Evolutionary conservation across 2,329 filamentous ascomycete species (phyloP).

Genomic region (Monilinia aucupariae): DNA sequence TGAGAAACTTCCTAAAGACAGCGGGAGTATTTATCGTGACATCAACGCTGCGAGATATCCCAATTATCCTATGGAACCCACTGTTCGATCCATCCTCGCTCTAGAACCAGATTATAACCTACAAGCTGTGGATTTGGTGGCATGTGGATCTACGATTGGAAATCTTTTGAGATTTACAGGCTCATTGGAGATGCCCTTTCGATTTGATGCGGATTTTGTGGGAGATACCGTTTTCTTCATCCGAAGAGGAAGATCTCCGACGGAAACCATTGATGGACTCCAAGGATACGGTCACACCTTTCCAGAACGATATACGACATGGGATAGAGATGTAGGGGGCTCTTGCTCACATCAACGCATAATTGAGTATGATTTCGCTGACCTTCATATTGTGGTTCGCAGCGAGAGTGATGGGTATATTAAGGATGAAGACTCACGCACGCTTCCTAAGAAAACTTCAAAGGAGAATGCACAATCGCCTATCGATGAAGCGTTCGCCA

Average conservation of each 20-base stretch:
- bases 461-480: not conserved
- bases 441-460: not conserved
- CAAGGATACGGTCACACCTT: constrained; percentile 62
- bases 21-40: constrained; percentile 39
- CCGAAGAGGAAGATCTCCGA: constrained; percentile 55
- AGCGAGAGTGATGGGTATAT: constrained; percentile 56
- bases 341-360: constrained; percentile 60
- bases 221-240: constrained; percentile 57
- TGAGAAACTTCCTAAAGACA: constrained; percentile 40
- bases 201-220: constrained; percentile 53
- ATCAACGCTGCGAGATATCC: constrained; percentile 41
- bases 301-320: constrained; percentile 60
- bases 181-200: constrained; percentile 45
- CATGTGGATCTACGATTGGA: constrained; percentile 55
- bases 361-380: constrained; percentile 52
- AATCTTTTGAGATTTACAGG: constrained; percentile 53
- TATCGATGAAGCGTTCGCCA: constrained; percentile 24
- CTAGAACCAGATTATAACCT: constrained; percentile 36
- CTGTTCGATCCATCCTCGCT: constrained; percentile 38
- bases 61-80: constrained; percentile 39
- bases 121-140: constrained; percentile 48
- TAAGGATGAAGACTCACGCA: constrained; percentile 1
- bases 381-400: constrained; percentile 46
- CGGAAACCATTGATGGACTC: constrained; percentile 50
- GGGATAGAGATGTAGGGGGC: constrained; percentile 48